phyloP scores from a whole-genome alignment of 1,139 yeast species.

The Protomyces pachydermus region DNA sequence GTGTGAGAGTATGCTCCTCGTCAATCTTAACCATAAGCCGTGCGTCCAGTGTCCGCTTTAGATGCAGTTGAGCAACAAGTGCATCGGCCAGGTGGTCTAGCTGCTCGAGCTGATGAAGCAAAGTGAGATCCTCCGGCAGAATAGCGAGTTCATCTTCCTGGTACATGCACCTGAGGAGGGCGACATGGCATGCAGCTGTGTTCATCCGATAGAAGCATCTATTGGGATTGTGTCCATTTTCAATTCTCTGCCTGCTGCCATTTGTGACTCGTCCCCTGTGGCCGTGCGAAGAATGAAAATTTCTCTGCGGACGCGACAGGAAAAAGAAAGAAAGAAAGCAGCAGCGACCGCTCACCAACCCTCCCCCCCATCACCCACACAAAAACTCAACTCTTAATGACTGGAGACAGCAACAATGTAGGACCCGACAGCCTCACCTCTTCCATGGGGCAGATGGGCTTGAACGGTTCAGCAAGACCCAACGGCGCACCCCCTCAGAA shows the following conservation, averaged over 20 bases:
- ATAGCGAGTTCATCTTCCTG: background rate
- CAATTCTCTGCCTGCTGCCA: background rate
- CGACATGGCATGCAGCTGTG: background rate
- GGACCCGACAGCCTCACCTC: constrained; percentile 17
- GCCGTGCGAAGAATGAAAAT: background rate
- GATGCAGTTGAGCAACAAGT: background rate
- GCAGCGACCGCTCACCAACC: background rate
- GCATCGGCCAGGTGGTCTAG: background rate
- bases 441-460: constrained; percentile 21
- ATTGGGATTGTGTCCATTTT: background rate
- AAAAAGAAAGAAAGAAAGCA: background rate
- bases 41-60: background rate
- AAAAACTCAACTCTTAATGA: background rate
- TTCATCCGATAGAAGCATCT: background rate
- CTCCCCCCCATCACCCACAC: background rate
- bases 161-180: background rate
- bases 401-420: constrained; percentile 20
- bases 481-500: constrained; percentile 16
- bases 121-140: background rate
- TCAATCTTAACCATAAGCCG: background rate
- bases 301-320: background rate
- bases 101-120: background rate
- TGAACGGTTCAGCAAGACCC: constrained; percentile 18
- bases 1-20: background rate
- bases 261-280: background rate